phyloP scores from a whole-genome alignment of 2,329 filamentous ascomycete genomes.

The Sporothrix inflata region DNA sequence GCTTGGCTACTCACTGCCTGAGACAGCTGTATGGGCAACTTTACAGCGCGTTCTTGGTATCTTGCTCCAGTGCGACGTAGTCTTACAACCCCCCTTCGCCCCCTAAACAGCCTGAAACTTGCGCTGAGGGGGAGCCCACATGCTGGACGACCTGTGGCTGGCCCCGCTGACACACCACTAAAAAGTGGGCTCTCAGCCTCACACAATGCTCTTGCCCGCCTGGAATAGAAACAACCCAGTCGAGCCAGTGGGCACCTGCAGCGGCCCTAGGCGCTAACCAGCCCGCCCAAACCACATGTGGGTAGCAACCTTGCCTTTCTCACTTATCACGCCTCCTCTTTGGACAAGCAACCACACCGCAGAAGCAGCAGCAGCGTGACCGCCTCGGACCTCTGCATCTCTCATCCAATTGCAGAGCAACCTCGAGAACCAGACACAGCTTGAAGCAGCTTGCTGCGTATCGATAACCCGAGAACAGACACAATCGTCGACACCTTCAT shows the following conservation, averaged over 20 bases:
- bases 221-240: background rate
- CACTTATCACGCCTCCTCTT: conserved; percentile 19
- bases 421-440: background rate
- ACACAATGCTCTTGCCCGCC: background rate
- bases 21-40: background rate
- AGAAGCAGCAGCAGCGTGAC: conserved; percentile 22
- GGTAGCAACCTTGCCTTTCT: conserved; percentile 22
- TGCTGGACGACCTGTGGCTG: conserved; percentile 2
- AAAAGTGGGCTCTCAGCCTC: conserved; percentile 9
- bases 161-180: conserved; percentile 16
- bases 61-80: background rate
- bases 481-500: background rate
- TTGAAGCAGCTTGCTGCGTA: background rate
- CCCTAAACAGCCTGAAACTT: background rate
- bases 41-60: background rate
- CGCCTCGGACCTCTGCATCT: conserved; percentile 19
- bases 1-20: background rate
- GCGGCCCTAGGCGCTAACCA: conserved; percentile 18
- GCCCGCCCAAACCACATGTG: conserved; percentile 22
- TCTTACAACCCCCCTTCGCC: too few relatives aligned
- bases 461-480: background rate
- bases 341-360: background rate
- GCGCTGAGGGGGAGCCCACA: background rate
- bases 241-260: background rate
- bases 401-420: conserved; percentile 21